Conservation (phyloP, 345 rosid species). For the Zanthoxylum bungeanum region DNA sequence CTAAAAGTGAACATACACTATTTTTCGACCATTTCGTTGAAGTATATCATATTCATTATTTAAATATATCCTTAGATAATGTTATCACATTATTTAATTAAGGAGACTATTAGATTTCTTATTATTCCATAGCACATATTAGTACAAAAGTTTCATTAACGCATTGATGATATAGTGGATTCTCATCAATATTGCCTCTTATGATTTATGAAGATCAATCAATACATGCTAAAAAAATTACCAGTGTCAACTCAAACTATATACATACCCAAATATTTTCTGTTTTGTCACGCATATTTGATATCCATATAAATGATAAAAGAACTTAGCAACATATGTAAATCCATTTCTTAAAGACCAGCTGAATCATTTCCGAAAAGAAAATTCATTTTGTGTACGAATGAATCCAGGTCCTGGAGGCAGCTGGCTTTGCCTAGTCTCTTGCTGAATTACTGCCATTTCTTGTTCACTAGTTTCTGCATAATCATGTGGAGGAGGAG, state of each 20-base stretch:
- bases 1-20: no score
- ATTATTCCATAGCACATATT: no score
- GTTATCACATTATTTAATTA: no score
- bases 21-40: no score
- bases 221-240: background rate
- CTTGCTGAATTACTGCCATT: slow-evolving; percentile 6
- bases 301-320: background rate
- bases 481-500: background rate
- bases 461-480: slow-evolving; percentile 20
- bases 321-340: background rate
- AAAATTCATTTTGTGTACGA: slow-evolving; percentile 34
- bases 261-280: background rate
- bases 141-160: no score
- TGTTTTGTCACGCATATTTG: background rate
- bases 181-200: no score
- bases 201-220: no score
- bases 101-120: no score
- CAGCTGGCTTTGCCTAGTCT: slow-evolving; percentile 25
- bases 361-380: slow-evolving; percentile 23
- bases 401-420: slow-evolving; percentile 24
- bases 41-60: no score
- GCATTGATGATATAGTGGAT: no score
- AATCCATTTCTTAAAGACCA: no score
- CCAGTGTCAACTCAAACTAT: background rate
- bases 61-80: no score